phyloP scores from a whole-genome alignment of 345 rosid species.

The Gossypium longicalyx region DNA sequence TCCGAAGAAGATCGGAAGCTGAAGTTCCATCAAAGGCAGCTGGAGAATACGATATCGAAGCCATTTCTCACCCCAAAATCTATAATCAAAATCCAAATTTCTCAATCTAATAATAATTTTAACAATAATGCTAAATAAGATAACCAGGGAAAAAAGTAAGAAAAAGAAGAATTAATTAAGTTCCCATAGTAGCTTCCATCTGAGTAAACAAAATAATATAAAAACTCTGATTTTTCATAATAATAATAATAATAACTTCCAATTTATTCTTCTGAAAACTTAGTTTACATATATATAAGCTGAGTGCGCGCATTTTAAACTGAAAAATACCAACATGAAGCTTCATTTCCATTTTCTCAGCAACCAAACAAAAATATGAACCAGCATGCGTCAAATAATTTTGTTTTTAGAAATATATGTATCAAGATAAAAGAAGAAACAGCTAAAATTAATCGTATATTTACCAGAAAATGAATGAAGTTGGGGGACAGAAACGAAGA shows the following conservation, averaged over 20 bases:
- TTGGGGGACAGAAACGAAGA: background rate
- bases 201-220: background rate
- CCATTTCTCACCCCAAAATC: constrained; percentile 38
- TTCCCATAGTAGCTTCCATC: background rate
- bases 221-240: background rate
- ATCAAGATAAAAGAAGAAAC: background rate
- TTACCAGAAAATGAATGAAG: constrained; percentile 25
- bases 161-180: background rate
- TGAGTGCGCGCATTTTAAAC: background rate
- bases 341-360: constrained; percentile 10
- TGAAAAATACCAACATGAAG: background rate
- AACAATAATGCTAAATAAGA: background rate
- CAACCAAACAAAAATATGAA: constrained; percentile 19
- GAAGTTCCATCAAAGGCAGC: constrained; percentile 43
- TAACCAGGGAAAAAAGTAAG: background rate
- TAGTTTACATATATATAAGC: background rate
- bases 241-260: background rate
- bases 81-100: constrained; percentile 17
- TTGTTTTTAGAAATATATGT: no score
- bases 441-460: background rate
- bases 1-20: constrained; percentile 78
- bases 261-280: background rate
- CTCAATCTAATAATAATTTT: background rate
- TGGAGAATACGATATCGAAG: constrained; percentile 51
- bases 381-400: background rate